Evolutionary conservation across 768 basidiomycete genomes (phyloP).

Genomic region (Plicaturopsis crispa): DNA sequence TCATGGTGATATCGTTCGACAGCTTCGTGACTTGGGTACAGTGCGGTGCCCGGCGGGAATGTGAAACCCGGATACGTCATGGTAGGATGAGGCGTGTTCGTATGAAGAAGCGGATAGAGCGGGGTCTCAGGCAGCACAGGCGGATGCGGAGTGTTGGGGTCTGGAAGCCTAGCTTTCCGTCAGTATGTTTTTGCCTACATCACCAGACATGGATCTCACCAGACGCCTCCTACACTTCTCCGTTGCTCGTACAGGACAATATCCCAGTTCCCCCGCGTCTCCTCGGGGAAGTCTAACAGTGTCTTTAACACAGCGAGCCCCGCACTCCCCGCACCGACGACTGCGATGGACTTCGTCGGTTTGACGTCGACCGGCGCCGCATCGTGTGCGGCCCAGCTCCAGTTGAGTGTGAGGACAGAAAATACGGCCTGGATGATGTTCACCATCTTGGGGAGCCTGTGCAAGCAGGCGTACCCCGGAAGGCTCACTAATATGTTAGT

Average conservation of each 20-base stretch:
- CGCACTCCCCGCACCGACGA: constrained; percentile 52
- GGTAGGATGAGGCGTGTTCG: constrained; percentile 47
- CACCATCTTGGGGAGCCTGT: constrained; percentile 13
- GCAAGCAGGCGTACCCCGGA: neutral
- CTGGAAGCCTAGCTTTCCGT: constrained; percentile 25
- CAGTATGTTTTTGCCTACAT: neutral
- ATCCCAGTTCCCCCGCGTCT: constrained; percentile 30
- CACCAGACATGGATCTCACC: constrained; percentile 31
- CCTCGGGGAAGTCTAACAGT: constrained; percentile 37
- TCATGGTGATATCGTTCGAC: constrained; percentile 39
- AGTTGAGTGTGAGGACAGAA: constrained; percentile 11
- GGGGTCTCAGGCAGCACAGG: constrained; percentile 47
- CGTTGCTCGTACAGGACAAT: constrained; percentile 49
- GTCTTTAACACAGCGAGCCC: constrained; percentile 47
- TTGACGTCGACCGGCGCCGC: constrained; percentile 3
- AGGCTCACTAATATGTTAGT: too few relatives aligned
- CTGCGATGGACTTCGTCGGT: constrained; percentile 39
- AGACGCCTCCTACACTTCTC: constrained; percentile 47
- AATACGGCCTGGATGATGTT: constrained; percentile 17
- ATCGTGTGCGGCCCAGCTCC: constrained; percentile 2
- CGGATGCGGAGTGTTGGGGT: too few relatives aligned
- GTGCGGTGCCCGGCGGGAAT: constrained; percentile 39
- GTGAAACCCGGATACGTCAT: constrained; percentile 55
- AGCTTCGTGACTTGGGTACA: constrained; percentile 41
- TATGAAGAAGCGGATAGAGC: constrained; percentile 43